phyloP scores from a whole-genome alignment of 257 asterid species.

The Solanum arcanum region DNA sequence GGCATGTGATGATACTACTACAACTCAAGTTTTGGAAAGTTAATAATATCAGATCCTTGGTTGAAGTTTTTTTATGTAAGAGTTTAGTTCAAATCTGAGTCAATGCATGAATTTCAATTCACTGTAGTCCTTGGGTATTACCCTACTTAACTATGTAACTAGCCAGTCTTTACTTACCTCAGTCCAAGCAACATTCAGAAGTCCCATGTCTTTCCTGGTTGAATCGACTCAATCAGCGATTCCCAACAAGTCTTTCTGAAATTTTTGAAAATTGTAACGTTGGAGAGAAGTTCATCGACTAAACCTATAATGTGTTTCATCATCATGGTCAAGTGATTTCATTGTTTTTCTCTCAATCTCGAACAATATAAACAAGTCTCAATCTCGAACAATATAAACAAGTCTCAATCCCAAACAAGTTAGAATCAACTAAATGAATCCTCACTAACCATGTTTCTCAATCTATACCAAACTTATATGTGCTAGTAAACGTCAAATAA shows the following conservation, averaged over 20 bases:
- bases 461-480: neutral
- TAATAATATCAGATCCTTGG: neutral
- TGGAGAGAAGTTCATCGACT: neutral
- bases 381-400: neutral
- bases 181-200: neutral
- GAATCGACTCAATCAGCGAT: neutral
- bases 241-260: neutral
- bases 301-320: neutral
- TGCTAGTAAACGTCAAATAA: neutral
- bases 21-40: neutral
- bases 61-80: neutral
- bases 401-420: neutral
- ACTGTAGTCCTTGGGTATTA: neutral
- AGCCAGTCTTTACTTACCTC: neutral
- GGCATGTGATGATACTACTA: neutral
- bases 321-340: neutral
- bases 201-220: neutral
- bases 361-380: neutral
- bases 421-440: neutral
- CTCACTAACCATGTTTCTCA: neutral
- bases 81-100: neutral
- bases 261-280: neutral
- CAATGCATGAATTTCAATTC: neutral
- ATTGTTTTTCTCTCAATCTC: neutral
- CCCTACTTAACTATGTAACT: neutral